Conservation (phyloP, 306 rosid species). For the Datisca glomerata region DNA sequence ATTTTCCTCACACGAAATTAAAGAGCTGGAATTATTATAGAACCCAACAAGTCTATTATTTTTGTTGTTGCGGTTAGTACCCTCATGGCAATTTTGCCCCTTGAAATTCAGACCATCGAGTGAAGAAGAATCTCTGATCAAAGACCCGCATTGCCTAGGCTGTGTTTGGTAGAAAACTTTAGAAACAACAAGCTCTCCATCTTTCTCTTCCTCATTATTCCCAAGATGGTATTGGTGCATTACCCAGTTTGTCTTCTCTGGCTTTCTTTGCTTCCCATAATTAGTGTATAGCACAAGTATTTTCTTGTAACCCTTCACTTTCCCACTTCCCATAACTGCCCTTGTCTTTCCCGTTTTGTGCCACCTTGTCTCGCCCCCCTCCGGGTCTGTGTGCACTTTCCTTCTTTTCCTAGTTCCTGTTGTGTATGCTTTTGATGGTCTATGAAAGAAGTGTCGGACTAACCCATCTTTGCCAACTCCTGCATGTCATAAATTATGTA, state of each 20-base stretch:
- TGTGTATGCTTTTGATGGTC: constrained; percentile 51
- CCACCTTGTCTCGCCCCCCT: constrained; percentile 46
- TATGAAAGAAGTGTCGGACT: constrained; percentile 45
- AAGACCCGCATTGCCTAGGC: constrained; percentile 51
- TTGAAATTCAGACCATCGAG: constrained; percentile 14
- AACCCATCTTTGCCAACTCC: constrained; percentile 48
- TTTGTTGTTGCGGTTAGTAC: constrained; percentile 10
- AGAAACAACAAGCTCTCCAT: constrained; percentile 57
- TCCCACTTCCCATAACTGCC: constrained; percentile 18
- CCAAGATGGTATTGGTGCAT: constrained; percentile 70
- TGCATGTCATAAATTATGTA: constrained; percentile 3
- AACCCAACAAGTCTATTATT: constrained; percentile 24
- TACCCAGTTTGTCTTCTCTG: constrained; percentile 67
- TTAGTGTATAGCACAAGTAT: constrained; percentile 64
- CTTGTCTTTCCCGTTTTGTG: constrained; percentile 55
- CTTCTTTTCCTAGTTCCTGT: constrained; percentile 50
- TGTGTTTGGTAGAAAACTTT: constrained; percentile 71
- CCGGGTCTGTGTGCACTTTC: constrained; percentile 35
- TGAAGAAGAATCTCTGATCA: constrained; percentile 15
- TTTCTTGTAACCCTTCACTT: constrained; percentile 48
- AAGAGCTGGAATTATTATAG: constrained; percentile 15
- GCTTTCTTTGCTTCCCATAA: constrained; percentile 57
- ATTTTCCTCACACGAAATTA: constrained; percentile 42
- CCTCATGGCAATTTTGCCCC: constrained; percentile 22
- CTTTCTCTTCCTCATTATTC: constrained; percentile 49